These are phyloP conservation scores for Fusarium siculi DNA, from an alignment of 2,329 filamentous ascomycete genomes.

Conservation along the genomic window DNA sequence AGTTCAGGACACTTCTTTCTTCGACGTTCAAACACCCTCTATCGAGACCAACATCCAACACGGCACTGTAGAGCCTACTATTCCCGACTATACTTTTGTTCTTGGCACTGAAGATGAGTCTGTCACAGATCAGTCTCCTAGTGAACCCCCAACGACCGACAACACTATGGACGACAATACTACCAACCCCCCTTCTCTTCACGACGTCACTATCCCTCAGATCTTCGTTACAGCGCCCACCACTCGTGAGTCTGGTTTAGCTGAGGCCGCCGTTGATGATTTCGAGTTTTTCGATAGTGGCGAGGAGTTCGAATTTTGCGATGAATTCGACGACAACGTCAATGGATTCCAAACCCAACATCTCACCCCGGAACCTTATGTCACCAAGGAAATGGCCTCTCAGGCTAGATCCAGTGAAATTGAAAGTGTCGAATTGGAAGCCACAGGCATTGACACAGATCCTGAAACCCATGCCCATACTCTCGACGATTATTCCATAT, in stretches of 20 bases:
- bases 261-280: background rate
- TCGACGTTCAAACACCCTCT: background rate
- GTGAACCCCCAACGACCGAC: background rate
- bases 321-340: background rate
- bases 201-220: background rate
- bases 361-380: background rate
- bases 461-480: no score
- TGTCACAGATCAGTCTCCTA: background rate
- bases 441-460: background rate
- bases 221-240: background rate
- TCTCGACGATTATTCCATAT: background rate
- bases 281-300: background rate
- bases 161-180: background rate
- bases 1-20: background rate
- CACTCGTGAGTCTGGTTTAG: background rate
- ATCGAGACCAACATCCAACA: background rate
- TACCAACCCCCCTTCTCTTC: background rate
- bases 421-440: background rate
- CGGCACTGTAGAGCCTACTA: background rate
- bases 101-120: background rate
- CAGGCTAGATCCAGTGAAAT: background rate
- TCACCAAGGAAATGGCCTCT: background rate
- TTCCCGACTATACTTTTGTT: background rate
- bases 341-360: background rate
- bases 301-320: background rate